These are phyloP conservation scores for Schwanniomyces pseudopolymorphus DNA, from an alignment of 805 yeast species.

Conservation along the genomic window DNA sequence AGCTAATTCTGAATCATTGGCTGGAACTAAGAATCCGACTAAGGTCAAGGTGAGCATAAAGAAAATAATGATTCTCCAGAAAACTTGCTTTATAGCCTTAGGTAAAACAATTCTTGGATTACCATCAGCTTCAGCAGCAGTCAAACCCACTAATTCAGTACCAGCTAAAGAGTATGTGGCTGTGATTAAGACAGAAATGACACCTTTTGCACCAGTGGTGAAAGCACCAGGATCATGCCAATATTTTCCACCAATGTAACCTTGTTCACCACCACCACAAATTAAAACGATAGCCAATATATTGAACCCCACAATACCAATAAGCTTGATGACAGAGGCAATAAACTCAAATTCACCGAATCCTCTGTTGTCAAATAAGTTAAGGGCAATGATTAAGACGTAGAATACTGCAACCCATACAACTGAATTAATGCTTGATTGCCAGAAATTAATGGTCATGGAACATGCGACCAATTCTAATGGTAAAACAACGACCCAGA, in stretches of 20 bases:
- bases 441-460: conserved; percentile 41
- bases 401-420: conserved; percentile 43
- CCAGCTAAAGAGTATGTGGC: conserved; percentile 46
- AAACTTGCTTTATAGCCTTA: conserved; percentile 42
- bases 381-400: conserved; percentile 33
- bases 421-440: conserved; percentile 35
- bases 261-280: conserved; percentile 43
- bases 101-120: conserved; percentile 41
- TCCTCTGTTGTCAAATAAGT: conserved; percentile 34
- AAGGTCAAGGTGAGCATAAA: conserved; percentile 41
- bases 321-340: conserved; percentile 33
- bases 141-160: conserved; percentile 41
- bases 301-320: conserved; percentile 41
- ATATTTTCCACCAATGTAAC: conserved; percentile 36
- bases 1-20: conserved; percentile 23
- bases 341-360: conserved; percentile 40
- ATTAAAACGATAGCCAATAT: conserved; percentile 39
- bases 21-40: conserved; percentile 40
- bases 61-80: conserved; percentile 41
- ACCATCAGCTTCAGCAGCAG: conserved; percentile 37
- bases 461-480: conserved; percentile 44
- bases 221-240: conserved; percentile 40
- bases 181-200: conserved; percentile 36
- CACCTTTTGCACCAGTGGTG: conserved; percentile 42
- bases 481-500: conserved; percentile 45